These are phyloP conservation scores for Colletotrichum graminicola DNA, from an alignment of 2,329 filamentous ascomycete genomes.

Conservation along the genomic window DNA sequence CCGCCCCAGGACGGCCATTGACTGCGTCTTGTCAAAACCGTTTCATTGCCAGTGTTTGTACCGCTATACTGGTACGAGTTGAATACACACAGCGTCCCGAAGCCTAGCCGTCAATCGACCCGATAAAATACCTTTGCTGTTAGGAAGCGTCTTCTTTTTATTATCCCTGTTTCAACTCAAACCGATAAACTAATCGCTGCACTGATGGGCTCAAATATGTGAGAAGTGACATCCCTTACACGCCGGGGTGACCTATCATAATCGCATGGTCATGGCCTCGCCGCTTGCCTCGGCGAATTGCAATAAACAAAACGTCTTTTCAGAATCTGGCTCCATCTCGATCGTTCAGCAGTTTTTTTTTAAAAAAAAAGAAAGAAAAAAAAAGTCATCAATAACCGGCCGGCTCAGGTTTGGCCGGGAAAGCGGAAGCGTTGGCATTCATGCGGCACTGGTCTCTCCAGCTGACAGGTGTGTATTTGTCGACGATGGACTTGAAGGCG, in stretches of 20 bases:
- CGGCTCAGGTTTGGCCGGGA: slow-evolving; percentile 64
- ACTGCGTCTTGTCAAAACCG: not conserved
- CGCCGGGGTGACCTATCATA: not conserved
- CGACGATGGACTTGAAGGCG: slow-evolving; percentile 92
- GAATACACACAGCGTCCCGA: not conserved
- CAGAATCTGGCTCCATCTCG: not conserved
- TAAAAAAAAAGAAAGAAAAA: too few species aligned
- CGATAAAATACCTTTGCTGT: not conserved
- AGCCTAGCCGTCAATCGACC: not conserved
- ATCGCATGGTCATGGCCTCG: not conserved
- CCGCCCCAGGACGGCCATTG: not conserved
- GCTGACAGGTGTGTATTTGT: slow-evolving; percentile 86
- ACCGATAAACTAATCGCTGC: not conserved
- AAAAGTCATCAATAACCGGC: slow-evolving; percentile 58
- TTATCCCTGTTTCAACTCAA: not conserved
- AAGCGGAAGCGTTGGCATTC: slow-evolving; percentile 57
- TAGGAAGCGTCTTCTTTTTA: not conserved
- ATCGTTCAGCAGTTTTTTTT: not conserved
- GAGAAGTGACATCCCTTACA: not conserved
- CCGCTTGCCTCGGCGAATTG: not conserved
- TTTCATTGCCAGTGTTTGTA: not conserved
- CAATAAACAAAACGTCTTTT: not conserved
- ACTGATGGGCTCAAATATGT: not conserved
- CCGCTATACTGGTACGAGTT: not conserved
- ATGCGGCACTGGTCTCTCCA: slow-evolving; percentile 74